Evolutionary conservation across 352 stramenopile species (phyloP).

Genomic region (Stramenopiles sp.): DNA sequence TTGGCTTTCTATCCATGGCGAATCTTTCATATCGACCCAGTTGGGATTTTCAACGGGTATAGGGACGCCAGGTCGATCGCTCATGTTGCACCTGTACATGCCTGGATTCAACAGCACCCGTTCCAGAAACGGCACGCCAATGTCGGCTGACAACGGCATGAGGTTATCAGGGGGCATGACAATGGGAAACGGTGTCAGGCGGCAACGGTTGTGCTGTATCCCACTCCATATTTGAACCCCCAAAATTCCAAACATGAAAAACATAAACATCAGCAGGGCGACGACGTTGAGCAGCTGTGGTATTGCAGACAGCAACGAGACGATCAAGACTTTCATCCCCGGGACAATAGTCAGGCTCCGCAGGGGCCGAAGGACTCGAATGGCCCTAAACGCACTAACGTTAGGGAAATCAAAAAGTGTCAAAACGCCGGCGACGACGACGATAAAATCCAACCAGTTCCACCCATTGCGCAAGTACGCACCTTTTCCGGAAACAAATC

Average conservation of each 20-base stretch:
- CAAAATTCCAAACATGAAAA: slow-evolving; percentile 68
- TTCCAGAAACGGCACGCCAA: no score
- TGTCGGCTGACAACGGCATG: no score
- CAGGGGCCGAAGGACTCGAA: neutral
- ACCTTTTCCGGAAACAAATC: neutral
- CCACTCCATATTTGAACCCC: slow-evolving; percentile 61
- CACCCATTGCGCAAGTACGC: neutral
- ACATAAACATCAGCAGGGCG: slow-evolving; percentile 63
- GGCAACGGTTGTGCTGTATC: slow-evolving; percentile 49
- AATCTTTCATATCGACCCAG: no score
- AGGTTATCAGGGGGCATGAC: no score
- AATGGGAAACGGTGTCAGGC: no score
- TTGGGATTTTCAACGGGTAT: no score
- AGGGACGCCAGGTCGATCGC: no score
- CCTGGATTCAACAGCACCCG: no score
- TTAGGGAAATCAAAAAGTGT: neutral
- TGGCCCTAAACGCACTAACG: neutral
- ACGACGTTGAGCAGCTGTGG: slow-evolving; percentile 61
- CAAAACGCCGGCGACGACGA: neutral
- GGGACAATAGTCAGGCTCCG: slow-evolving; percentile 14
- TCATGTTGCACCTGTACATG: no score
- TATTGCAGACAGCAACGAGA: slow-evolving; percentile 51
- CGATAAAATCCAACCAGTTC: slow-evolving; percentile 4
- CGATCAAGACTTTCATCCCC: slow-evolving; percentile 34
- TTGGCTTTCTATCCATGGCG: no score